A percentile compares a stretch with the other conserved stretches of the same genome.
Conservation (phyloP, 768 basidiomycete species). For the Sutorius australiensis region DNA sequence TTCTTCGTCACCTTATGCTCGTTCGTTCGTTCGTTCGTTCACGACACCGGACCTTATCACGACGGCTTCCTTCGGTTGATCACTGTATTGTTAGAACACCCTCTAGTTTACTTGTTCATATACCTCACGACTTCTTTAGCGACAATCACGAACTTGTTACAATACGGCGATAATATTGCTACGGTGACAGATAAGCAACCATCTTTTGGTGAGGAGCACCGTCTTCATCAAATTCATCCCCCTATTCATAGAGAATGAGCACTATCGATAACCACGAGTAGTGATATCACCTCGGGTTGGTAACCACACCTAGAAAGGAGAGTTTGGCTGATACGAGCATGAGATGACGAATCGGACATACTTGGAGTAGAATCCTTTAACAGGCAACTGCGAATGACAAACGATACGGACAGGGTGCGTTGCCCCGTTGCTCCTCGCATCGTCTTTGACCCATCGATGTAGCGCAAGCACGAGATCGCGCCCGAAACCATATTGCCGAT, state of each 20-base stretch:
- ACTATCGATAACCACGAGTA: constrained; percentile 18
- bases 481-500: constrained; percentile 63
- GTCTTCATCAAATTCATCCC: constrained; percentile 74
- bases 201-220: constrained; percentile 86
- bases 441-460: constrained; percentile 53
- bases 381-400: constrained; percentile 66
- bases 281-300: constrained; percentile 51
- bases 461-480: constrained; percentile 58
- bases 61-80: constrained; percentile 32
- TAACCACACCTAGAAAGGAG: constrained; percentile 59
- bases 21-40: constrained; percentile 15
- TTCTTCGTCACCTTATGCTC: constrained; percentile 18
- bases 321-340: constrained; percentile 13
- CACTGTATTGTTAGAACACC: constrained; percentile 41
- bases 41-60: constrained; percentile 32
- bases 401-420: constrained; percentile 42
- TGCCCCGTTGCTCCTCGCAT: constrained; percentile 27
- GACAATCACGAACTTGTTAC: constrained; percentile 23
- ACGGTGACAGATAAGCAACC: constrained; percentile 52
- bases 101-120: constrained; percentile 33
- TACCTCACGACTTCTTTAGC: constrained; percentile 20
- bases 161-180: constrained; percentile 26
- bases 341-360: constrained; percentile 30
- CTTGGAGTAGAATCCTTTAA: constrained; percentile 74
- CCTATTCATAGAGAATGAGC: constrained; percentile 40